These are phyloP conservation scores for Cutaneotrichosporon dermatis DNA, from an alignment of 1,284 basidiomycete species.

Conservation along the genomic window DNA sequence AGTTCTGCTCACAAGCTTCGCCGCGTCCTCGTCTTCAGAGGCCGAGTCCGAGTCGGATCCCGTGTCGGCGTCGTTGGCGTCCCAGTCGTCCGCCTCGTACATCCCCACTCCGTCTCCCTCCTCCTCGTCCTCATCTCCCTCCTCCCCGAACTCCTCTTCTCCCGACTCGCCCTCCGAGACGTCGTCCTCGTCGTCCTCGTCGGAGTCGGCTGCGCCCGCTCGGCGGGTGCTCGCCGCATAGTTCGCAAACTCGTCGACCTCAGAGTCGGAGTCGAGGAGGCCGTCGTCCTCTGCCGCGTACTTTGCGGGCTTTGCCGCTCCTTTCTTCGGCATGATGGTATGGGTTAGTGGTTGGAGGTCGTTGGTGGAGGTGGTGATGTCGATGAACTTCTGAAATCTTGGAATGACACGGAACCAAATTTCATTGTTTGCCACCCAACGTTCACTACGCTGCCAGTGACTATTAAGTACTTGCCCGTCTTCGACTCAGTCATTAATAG, in stretches of 20 bases:
- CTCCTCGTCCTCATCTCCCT: slow-evolving; percentile 53
- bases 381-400: slow-evolving; percentile 1
- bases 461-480: no score
- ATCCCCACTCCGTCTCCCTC: slow-evolving; percentile 33
- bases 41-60: slow-evolving; percentile 10
- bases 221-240: slow-evolving; percentile 23
- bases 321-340: slow-evolving; percentile 25
- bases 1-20: neutral
- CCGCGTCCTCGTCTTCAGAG: slow-evolving; percentile 7
- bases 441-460: no score
- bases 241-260: slow-evolving; percentile 42
- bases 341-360: slow-evolving; percentile 1
- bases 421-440: slow-evolving; percentile 1
- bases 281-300: slow-evolving; percentile 25
- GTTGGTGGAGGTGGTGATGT: neutral
- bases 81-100: slow-evolving; percentile 46
- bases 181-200: slow-evolving; percentile 49
- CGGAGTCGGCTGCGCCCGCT: slow-evolving; percentile 46
- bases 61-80: slow-evolving; percentile 31
- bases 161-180: slow-evolving; percentile 31
- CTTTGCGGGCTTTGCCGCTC: slow-evolving; percentile 17
- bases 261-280: slow-evolving; percentile 39
- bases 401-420: neutral
- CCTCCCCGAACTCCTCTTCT: slow-evolving; percentile 51
- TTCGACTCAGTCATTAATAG: no score